These are phyloP conservation scores for Sporothrix brunneoviolacea DNA, from an alignment of 2,329 filamentous ascomycete species.

Conservation along the genomic window DNA sequence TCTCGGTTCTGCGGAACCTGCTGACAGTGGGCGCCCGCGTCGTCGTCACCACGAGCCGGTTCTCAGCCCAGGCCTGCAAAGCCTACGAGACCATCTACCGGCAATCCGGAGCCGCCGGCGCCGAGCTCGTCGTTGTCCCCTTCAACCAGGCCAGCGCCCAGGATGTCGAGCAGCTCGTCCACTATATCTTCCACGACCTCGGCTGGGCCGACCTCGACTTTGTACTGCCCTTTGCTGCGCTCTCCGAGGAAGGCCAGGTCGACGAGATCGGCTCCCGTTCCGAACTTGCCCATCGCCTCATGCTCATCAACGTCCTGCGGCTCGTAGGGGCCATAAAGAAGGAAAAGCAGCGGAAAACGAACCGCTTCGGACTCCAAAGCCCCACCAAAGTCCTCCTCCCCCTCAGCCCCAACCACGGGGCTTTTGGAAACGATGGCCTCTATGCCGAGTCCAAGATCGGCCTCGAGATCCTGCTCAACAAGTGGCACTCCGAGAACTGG, in stretches of 20 bases:
- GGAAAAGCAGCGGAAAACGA: constrained; percentile 79
- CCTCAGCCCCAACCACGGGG: constrained; percentile 95
- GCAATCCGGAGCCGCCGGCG: constrained; percentile 84
- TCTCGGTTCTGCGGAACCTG: constrained; percentile 89
- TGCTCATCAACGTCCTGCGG: constrained; percentile 94
- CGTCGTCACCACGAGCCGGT: constrained; percentile 90
- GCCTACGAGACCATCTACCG: constrained; percentile 99
- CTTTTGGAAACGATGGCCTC: constrained; percentile 93
- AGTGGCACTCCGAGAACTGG: constrained; percentile 98
- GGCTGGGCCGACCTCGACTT: constrained; percentile 98
- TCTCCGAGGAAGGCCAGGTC: constrained; percentile 96
- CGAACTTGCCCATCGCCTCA: constrained; percentile 95
- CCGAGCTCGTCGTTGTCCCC: constrained; percentile 93
- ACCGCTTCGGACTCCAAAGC: constrained; percentile 87
- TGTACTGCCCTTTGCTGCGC: constrained; percentile 92
- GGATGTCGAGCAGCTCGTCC: constrained; percentile 84
- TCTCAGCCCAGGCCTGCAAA: constrained; percentile 94
- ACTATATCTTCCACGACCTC: constrained; percentile 95
- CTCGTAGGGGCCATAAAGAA: constrained; percentile 85
- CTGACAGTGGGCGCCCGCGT: constrained; percentile 97
- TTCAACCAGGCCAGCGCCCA: constrained; percentile 99
- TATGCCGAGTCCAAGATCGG: constrained; percentile 95
- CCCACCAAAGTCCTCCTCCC: constrained; percentile 95
- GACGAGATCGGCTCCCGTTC: constrained; percentile 96
- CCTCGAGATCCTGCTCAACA: constrained; percentile 94